Evolutionary conservation across 1,284 basidiomycete species (phyloP), one percentile per base, ranked within the genome.

Genomic region (Apiotrichum gamsii): DNA sequence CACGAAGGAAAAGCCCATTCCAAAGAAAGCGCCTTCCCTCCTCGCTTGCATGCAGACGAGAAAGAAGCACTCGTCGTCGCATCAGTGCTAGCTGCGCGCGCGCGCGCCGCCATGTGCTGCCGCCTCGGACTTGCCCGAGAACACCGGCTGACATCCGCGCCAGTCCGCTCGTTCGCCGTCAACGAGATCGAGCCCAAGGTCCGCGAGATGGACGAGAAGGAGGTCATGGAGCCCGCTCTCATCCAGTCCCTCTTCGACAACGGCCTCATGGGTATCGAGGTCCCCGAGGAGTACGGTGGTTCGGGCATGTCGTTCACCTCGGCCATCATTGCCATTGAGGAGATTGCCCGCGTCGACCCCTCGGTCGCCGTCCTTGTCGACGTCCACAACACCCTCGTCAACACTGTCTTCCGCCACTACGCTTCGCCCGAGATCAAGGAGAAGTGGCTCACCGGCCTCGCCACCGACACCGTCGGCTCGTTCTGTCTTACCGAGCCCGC

Each of bases 261-360:
- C 74, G 94, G 94, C 25, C 78, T 95, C 45, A 98, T 98, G 95
- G 93, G 87, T 40, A 91, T 99, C 58, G 94, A 98, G 75, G 96
- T 90, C 4, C 80, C 79, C 47, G 78, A 81, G 13, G 88, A 87
- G 31, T 80, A 86, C 55, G 87, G 86, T 16, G 95, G 95, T 39
- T 80, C 94, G 4, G 91, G 87, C 59, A 85, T 82, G 41, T 90
- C 89, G 5, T 99, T 99, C 75, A 96, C 85, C 1, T 83, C 89
- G 3, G 93, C 95, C 29, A 90, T 99, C 63, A 89, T 99, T 57
- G 88, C 87, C 32, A 94, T 99, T 48, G 39, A 58, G 66, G 95
- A 98, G 70, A 82, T 98, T 14, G 93, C 95, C 42, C 93, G 90
- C 65, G 79, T 97, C 37, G 94, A 98, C 72, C 89, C 94, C 0